These are phyloP conservation scores for Parachlorella kessleri DNA, from an alignment of 139 green algal species.

Conservation along the genomic window DNA sequence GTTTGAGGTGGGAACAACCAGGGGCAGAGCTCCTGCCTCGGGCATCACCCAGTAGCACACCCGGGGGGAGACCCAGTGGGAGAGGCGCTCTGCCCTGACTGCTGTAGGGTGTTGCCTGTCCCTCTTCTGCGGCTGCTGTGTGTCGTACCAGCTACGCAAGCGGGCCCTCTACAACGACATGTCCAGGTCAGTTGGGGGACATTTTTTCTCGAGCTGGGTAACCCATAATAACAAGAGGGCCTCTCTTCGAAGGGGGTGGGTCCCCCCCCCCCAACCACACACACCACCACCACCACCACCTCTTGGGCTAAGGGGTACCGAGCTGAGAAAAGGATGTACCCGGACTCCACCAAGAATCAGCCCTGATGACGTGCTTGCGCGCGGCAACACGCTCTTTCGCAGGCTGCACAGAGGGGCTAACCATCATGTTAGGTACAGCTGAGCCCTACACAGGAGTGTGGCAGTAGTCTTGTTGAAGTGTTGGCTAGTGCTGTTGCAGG, in stretches of 20 bases:
- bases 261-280: background rate
- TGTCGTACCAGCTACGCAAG: conserved; percentile 70
- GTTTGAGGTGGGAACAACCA: background rate
- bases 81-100: background rate
- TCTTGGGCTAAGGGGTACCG: no score
- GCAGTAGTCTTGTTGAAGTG: background rate
- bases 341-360: no score
- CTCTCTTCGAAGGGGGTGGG: background rate
- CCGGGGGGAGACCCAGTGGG: no score
- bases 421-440: no score
- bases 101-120: conserved; percentile 34
- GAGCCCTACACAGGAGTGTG: no score
- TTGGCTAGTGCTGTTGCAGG: conserved; percentile 25
- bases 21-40: background rate
- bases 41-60: background rate
- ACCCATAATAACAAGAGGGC: background rate
- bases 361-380: no score
- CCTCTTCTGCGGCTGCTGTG: conserved; percentile 59
- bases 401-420: no score
- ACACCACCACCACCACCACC: background rate
- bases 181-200: conserved; percentile 21
- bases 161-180: conserved; percentile 76
- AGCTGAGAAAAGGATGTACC: no score
- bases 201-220: no score
- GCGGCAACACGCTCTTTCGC: no score